Evolutionary conservation across 2,329 filamentous ascomycete species (phyloP).

Genomic region (Alternaria triticina): DNA sequence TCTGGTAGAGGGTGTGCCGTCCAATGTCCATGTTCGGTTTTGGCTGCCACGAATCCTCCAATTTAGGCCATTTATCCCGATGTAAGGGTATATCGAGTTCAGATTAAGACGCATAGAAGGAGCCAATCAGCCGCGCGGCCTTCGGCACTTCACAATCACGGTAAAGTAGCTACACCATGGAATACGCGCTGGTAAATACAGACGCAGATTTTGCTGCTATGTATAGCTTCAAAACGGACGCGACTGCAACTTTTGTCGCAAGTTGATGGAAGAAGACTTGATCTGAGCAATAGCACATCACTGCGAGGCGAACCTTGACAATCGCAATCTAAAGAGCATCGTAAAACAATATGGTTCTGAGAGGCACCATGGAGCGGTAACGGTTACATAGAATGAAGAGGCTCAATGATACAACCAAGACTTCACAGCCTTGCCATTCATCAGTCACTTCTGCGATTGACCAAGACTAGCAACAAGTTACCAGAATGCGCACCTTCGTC

Average conservation of each 20-base stretch:
- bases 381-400: slow-evolving; percentile 11
- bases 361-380: neutral
- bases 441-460: neutral
- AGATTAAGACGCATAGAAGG: slow-evolving; percentile 23
- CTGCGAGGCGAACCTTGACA: slow-evolving; percentile 20
- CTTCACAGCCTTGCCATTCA: neutral
- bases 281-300: slow-evolving; percentile 3
- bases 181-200: slow-evolving; percentile 13
- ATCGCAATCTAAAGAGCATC: slow-evolving; percentile 8
- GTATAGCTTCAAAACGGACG: slow-evolving; percentile 17
- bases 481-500: slow-evolving; percentile 20
- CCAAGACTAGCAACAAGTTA: neutral
- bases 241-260: slow-evolving; percentile 3
- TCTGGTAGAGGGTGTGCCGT: neutral
- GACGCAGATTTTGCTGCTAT: slow-evolving; percentile 9
- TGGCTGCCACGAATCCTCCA: neutral
- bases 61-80: slow-evolving; percentile 18
- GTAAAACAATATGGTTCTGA: slow-evolving; percentile 15
- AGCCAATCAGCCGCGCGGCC: slow-evolving; percentile 25
- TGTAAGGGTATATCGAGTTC: slow-evolving; percentile 22
- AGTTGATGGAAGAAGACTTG: slow-evolving; percentile 7
- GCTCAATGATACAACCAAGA: slow-evolving; percentile 6
- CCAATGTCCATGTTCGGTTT: neutral
- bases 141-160: slow-evolving; percentile 21
- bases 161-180: slow-evolving; percentile 21